Conservation (phyloP, 2,329 filamentous ascomycete genomes). For the Pseudocercospora cruenta region DNA sequence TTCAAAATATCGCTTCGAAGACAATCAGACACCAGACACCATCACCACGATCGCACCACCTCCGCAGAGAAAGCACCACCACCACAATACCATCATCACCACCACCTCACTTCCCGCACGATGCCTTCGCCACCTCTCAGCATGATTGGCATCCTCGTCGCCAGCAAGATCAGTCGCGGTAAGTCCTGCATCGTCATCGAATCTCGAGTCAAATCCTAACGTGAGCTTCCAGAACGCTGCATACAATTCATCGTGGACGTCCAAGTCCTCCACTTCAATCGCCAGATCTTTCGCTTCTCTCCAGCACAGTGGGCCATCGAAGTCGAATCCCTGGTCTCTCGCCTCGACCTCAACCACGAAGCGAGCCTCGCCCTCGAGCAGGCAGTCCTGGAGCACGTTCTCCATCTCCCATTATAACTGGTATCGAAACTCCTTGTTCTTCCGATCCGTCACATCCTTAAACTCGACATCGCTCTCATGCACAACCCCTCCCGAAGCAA, state of each 20-base stretch:
- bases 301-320: background rate
- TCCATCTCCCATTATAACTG: background rate
- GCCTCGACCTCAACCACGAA: background rate
- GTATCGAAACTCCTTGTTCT: background rate
- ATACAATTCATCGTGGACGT: background rate
- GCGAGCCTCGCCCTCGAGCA: background rate
- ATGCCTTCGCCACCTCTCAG: background rate
- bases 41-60: no score
- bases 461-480: background rate
- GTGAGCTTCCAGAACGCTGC: background rate
- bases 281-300: background rate
- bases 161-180: background rate
- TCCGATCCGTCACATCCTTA: background rate
- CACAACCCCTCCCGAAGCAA: background rate
- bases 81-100: no score
- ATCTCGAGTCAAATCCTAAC: background rate
- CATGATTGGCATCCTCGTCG: background rate
- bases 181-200: background rate
- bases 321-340: background rate
- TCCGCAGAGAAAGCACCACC: no score
- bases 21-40: no score
- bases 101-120: no score
- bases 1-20: no score
- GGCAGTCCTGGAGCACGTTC: background rate
- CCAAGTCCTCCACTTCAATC: background rate